Conservation (phyloP, 345 rosid species). For the Eucalyptus paniculata region DNA sequence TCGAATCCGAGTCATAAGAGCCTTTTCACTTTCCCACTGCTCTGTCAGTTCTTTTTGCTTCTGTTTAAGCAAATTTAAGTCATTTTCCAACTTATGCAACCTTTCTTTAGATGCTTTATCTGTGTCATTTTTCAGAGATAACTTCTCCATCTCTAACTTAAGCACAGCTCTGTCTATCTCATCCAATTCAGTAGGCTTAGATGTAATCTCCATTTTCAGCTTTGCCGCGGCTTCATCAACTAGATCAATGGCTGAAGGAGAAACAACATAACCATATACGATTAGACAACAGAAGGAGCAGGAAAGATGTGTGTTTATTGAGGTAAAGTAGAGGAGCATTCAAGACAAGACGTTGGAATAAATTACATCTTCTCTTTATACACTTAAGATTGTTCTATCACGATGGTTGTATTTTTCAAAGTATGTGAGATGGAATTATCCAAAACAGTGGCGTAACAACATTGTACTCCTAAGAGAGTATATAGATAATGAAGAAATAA, state of each 20-base stretch:
- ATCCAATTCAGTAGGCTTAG: conserved; percentile 92
- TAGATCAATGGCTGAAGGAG: conserved; percentile 81
- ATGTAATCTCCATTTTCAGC: conserved; percentile 98
- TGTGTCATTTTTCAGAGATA: conserved; percentile 79
- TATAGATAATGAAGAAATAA: not conserved
- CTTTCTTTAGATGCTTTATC: conserved; percentile 94
- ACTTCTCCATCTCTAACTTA: conserved; percentile 94
- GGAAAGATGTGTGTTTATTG: not conserved
- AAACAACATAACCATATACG: not conserved
- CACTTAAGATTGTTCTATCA: not conserved
- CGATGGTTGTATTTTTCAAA: not conserved
- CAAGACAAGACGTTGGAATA: not conserved
- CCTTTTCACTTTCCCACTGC: conserved; percentile 76
- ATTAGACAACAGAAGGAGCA: not conserved
- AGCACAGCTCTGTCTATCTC: conserved; percentile 81
- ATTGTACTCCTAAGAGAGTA: not conserved
- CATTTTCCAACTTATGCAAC: conserved; percentile 67
- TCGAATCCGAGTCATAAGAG: conserved; percentile 64
- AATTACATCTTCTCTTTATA: not conserved
- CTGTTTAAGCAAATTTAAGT: conserved; percentile 44
- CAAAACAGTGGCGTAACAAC: not conserved
- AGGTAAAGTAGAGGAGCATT: not conserved
- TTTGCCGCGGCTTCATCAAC: conserved; percentile 99
- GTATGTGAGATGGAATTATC: not conserved
- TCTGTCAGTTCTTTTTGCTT: conserved; percentile 70